These are phyloP conservation scores for Terfezia claveryi DNA, from an alignment of 495 filamentous ascomycete species.

Conservation along the genomic window DNA sequence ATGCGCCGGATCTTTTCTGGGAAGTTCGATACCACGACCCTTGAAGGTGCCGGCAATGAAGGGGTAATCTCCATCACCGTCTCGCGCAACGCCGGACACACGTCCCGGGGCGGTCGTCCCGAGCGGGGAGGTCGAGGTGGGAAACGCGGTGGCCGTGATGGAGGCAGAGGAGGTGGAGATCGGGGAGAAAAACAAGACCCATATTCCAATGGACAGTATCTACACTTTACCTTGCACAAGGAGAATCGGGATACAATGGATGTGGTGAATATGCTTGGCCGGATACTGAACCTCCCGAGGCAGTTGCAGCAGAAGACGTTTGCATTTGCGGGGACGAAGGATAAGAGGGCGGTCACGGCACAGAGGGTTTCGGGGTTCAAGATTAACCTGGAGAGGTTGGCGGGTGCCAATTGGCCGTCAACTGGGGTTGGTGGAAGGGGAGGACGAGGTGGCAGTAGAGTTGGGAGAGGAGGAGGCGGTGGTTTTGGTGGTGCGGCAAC, in stretches of 20 bases:
- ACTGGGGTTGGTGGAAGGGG: not conserved
- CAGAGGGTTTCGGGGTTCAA: slow-evolving; percentile 59
- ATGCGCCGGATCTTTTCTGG: slow-evolving; percentile 47
- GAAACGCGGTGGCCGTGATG: slow-evolving; percentile 17
- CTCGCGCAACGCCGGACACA: slow-evolving; percentile 18
- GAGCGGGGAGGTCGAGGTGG: slow-evolving; percentile 10
- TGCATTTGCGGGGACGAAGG: slow-evolving; percentile 83
- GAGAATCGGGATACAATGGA: slow-evolving; percentile 99
- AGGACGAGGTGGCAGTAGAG: not conserved
- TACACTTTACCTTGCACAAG: slow-evolving; percentile 90
- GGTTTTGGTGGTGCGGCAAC: not conserved
- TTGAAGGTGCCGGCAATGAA: slow-evolving; percentile 22
- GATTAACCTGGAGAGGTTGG: slow-evolving; percentile 39
- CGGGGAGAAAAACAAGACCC: slow-evolving; percentile 32
- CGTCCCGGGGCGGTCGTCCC: slow-evolving; percentile 5
- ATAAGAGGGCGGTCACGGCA: slow-evolving; percentile 66
- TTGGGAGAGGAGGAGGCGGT: not conserved
- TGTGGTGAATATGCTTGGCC: slow-evolving; percentile 47
- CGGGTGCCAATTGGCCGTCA: slow-evolving; percentile 29
- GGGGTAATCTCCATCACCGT: slow-evolving; percentile 38
- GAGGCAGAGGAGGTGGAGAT: slow-evolving; percentile 8
- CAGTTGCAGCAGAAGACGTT: slow-evolving; percentile 38
- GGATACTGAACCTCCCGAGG: slow-evolving; percentile 34
- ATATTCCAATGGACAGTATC: slow-evolving; percentile 34
- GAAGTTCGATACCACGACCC: slow-evolving; percentile 40